Evolutionary conservation across 495 filamentous ascomycete species (phyloP).

Genomic region (Chlorociboria aeruginascens): DNA sequence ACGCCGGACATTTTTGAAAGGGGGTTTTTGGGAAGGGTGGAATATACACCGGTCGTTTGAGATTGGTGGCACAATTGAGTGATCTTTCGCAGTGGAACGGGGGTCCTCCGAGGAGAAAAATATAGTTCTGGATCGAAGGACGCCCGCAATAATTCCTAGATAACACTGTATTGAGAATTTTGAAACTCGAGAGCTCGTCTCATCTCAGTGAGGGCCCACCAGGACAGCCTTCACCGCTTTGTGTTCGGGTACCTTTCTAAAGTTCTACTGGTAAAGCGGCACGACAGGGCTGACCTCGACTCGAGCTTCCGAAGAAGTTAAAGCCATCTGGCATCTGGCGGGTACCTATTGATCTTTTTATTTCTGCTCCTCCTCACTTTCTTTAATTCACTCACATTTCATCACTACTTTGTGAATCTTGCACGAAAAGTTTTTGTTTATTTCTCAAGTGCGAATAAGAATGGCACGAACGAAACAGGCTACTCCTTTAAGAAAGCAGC

Average conservation of each 20-base stretch:
- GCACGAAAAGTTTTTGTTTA: not conserved
- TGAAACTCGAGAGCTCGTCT: not conserved
- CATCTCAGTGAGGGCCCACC: too few relatives aligned
- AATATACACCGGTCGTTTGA: not conserved
- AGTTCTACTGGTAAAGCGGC: too few relatives aligned
- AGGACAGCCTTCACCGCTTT: not conserved
- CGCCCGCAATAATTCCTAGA: not conserved
- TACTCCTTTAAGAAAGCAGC: conserved; percentile 49
- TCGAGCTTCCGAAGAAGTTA: not conserved
- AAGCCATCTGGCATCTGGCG: conserved; percentile 1
- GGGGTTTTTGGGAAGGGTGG: not conserved
- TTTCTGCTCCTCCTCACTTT: not conserved
- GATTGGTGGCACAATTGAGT: not conserved
- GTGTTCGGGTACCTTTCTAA: not conserved
- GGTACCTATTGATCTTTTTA: not conserved
- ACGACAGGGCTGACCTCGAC: too few relatives aligned
- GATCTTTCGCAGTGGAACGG: not conserved
- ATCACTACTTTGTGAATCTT: not conserved
- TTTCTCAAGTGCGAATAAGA: not conserved
- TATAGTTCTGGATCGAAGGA: not conserved
- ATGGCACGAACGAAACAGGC: conserved; percentile 69
- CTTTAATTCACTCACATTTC: not conserved
- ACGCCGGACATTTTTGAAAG: conserved; percentile 14
- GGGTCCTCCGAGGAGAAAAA: not conserved
- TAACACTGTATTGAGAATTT: not conserved